Base-by-base conservation (phyloP, 179 eudicot genomes). In the Actinidia arguta region DNA sequence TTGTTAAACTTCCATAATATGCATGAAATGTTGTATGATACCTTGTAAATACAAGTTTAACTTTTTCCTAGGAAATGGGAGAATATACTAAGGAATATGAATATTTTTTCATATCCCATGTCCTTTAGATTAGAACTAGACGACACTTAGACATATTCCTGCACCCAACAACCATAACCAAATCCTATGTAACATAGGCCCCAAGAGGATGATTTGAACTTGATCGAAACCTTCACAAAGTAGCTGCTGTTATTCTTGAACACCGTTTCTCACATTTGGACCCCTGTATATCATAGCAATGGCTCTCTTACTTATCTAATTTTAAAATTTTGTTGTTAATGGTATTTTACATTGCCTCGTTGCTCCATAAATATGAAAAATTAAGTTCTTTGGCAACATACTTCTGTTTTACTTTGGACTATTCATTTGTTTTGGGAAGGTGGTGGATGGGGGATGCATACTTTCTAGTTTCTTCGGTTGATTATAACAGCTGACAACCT, bases 251-350 rank as follows among this genome's bases (percentile, higher is more conserved):
- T 9, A 47, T 5, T 72, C 54, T 72, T 72, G 39, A 24, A 11
- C 58, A 48, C 36, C 20, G 4, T 18, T 44, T 17, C 73, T 39
- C 24, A 47, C 55, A 71, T 71, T 46, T 71, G 55, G 9, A n/a
- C 68, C 27, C 67, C 67, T 8, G 31, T 62, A 7, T 9, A 16
- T 44, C 50, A 68, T 25, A 70, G 75, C 48, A 20, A 44, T 70
- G 75, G 31, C n/a, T n/a, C 73, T 68, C 50, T 46, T 70, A 44
- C 54, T 70, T 27, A 68, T 68, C 72, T 16, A 3, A 18, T 68
- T 68, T 68, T 8, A 31, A 67, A 39, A 63, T 8, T 24, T 63
- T 63, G n/a, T n/a, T n/a, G n/a, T n/a, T n/a, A n/a, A n/a, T n/a
- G n/a, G 13, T 24, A 17, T 68, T 31, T 39, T 36, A 6, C n/a